phyloP scores from a whole-genome alignment of 371 early-diverging fungal species.

The Apophysomyces elegans region DNA sequence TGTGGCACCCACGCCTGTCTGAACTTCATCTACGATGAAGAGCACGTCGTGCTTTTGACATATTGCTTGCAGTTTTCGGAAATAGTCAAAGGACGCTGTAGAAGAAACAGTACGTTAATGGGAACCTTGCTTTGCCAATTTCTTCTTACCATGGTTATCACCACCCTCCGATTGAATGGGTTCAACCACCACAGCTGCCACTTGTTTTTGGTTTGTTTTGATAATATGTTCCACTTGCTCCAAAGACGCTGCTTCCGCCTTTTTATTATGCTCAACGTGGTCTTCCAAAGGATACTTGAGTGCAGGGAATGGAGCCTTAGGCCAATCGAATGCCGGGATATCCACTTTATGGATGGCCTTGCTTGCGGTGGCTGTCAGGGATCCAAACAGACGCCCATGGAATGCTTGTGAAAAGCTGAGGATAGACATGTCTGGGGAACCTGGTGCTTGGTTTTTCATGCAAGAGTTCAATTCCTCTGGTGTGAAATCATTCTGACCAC shows the following conservation, averaged over 20 bases:
- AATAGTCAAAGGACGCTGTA: slow-evolving; percentile 69
- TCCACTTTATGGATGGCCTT: slow-evolving; percentile 78
- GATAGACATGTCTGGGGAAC: slow-evolving; percentile 70
- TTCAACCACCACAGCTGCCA: slow-evolving; percentile 81
- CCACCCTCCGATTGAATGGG: slow-evolving; percentile 90
- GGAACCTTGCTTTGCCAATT: not conserved
- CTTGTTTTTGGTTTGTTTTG: slow-evolving; percentile 50
- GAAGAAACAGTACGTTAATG: slow-evolving; percentile 1
- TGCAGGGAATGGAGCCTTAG: slow-evolving; percentile 65
- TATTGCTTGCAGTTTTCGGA: slow-evolving; percentile 66
- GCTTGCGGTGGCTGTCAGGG: slow-evolving; percentile 71
- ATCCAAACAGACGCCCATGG: slow-evolving; percentile 78
- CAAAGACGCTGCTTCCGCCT: slow-evolving; percentile 62
- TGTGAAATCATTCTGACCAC: slow-evolving; percentile 56
- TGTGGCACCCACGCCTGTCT: slow-evolving; percentile 85
- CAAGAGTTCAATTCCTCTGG: slow-evolving; percentile 58
- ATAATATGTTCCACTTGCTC: slow-evolving; percentile 56
- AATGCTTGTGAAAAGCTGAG: slow-evolving; percentile 72
- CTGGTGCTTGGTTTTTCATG: slow-evolving; percentile 74
- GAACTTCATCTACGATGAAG: slow-evolving; percentile 86
- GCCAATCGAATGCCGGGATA: slow-evolving; percentile 77
- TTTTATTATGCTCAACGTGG: slow-evolving; percentile 54
- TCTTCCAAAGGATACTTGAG: slow-evolving; percentile 67
- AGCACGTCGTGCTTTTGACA: slow-evolving; percentile 67
- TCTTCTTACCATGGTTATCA: slow-evolving; percentile 61